Conservation (phyloP, 768 basidiomycete species). For the Pseudohyphozyma bogoriensis region DNA sequence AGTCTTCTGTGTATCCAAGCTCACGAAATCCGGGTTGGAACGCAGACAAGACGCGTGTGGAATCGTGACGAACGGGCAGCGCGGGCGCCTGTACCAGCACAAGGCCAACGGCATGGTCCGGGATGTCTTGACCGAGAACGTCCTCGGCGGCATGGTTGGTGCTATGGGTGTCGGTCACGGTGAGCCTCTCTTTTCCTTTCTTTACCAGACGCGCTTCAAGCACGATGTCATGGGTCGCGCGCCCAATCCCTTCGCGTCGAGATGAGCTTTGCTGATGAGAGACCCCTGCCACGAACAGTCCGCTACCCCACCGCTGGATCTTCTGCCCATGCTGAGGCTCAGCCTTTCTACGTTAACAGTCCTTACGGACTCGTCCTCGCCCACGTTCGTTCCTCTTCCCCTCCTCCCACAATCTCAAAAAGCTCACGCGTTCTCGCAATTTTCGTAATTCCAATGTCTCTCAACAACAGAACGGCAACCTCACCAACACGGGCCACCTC, state of each 20-base stretch:
- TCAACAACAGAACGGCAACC: conserved; percentile 81
- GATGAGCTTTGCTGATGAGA: not conserved
- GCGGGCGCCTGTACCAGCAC: conserved; percentile 93
- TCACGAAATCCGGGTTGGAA: not conserved
- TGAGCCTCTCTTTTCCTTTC: conserved; percentile 38
- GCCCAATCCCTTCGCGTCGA: not conserved
- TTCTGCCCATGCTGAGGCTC: conserved; percentile 91
- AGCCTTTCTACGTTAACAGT: conserved; percentile 99
- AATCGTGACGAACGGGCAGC: conserved; percentile 87
- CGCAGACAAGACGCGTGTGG: conserved; percentile 82
- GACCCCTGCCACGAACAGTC: conserved; percentile 45
- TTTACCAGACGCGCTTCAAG: not conserved
- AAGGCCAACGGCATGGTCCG: conserved; percentile 99
- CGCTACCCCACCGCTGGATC: conserved; percentile 97
- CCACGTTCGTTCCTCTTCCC: conserved; percentile 53
- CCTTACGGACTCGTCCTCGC: conserved; percentile 98
- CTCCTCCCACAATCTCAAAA: not conserved
- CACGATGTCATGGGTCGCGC: not conserved
- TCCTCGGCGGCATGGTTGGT: conserved; percentile 67
- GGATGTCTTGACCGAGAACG: conserved; percentile 69
- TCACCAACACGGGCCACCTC: conserved; percentile 82
- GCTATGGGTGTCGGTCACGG: conserved; percentile 98
- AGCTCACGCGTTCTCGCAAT: not conserved
- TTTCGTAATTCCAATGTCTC: not conserved
- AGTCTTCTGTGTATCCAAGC: not conserved